phyloP scores from a whole-genome alignment of 2,329 filamentous ascomycete genomes.

The Sclerotinia glacialis region DNA sequence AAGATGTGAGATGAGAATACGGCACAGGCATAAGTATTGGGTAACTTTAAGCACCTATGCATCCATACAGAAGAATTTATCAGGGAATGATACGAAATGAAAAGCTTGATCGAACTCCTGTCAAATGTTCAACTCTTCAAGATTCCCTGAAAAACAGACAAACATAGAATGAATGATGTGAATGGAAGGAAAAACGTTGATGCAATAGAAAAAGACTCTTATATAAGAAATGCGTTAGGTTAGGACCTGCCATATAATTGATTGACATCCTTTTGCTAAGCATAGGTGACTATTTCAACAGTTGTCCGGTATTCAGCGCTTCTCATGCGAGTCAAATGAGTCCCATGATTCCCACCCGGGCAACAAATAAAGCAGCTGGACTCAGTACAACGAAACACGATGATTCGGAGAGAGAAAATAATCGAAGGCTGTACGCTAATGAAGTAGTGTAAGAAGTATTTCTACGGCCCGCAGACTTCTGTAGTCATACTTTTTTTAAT shows the following conservation, averaged over 20 bases:
- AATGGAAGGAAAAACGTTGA: not conserved
- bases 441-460: slow-evolving; percentile 6
- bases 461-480: slow-evolving; percentile 9
- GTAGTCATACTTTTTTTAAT: not conserved
- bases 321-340: not conserved
- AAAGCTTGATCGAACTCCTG: too few relatives aligned
- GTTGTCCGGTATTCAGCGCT: not conserved
- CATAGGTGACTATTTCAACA: not conserved
- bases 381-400: slow-evolving; percentile 11
- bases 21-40: not conserved
- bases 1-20: not conserved
- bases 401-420: slow-evolving; percentile 3
- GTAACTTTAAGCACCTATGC: not conserved
- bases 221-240: not conserved
- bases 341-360: slow-evolving; percentile 3
- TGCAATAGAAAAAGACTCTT: too few relatives aligned
- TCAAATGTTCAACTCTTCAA: not conserved
- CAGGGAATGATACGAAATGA: not conserved
- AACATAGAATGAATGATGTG: not conserved
- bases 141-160: not conserved
- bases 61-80: not conserved
- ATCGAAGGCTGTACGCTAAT: not conserved
- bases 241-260: not conserved
- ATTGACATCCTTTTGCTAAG: not conserved
- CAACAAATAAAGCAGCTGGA: slow-evolving; percentile 1